Conservation (phyloP, 1,139 yeast genomes). For the Candida sp. region DNA sequence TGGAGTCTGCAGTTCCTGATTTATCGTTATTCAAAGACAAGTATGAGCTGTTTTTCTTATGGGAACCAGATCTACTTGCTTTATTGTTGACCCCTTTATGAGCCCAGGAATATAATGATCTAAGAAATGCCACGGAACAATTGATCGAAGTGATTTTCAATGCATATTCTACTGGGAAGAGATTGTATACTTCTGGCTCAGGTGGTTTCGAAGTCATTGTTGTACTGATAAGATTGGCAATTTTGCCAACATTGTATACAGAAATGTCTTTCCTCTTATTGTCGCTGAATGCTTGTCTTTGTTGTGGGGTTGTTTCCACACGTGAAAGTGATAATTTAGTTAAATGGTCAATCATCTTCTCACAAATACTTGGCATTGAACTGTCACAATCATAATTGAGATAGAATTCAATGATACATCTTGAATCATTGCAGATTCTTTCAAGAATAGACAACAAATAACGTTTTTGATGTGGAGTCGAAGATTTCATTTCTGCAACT, state of each 20-base stretch:
- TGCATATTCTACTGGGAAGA: conserved; percentile 77
- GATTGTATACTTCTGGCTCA: conserved; percentile 50
- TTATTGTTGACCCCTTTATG: conserved; percentile 54
- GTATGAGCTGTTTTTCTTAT: conserved; percentile 14
- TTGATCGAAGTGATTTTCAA: conserved; percentile 78
- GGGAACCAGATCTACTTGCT: conserved; percentile 5
- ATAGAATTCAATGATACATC: conserved; percentile 88
- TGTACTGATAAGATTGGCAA: conserved; percentile 74
- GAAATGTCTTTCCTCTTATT: conserved; percentile 60
- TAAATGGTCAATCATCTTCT: conserved; percentile 72
- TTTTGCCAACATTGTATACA: conserved; percentile 67
- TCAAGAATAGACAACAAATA: conserved; percentile 77
- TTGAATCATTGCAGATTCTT: conserved; percentile 82
- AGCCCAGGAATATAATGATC: conserved; percentile 86
- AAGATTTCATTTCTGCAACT: conserved; percentile 85
- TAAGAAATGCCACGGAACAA: conserved; percentile 77
- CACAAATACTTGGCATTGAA: conserved; percentile 81
- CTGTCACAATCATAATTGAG: conserved; percentile 95
- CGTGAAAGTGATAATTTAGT: conserved; percentile 70
- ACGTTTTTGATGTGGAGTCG: conserved; percentile 90
- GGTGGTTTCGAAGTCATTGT: conserved; percentile 62
- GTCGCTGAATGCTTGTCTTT: conserved; percentile 64
- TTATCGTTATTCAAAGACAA: conserved; percentile 28
- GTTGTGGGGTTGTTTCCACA: conserved; percentile 69
- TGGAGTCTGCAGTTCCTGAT: conserved; percentile 42